phyloP scores from a whole-genome alignment of 2,329 filamentous ascomycete species.

The Aspergillus niger region DNA sequence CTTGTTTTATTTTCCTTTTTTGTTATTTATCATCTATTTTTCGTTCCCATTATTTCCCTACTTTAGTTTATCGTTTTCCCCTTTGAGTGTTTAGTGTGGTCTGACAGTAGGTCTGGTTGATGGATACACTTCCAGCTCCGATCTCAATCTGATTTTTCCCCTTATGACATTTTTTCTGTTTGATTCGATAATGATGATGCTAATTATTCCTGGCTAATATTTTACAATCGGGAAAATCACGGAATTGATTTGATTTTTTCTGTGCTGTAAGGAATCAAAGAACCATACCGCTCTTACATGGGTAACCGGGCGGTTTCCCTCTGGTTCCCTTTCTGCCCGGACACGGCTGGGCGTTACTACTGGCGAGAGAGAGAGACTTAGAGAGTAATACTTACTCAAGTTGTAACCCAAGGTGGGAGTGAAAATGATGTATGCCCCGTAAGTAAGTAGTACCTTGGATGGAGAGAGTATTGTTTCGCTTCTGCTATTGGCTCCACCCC shows the following conservation, averaged over 20 bases:
- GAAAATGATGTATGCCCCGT: slow-evolving; percentile 1
- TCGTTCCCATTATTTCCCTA: slow-evolving; percentile 5
- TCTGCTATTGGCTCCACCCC: slow-evolving; percentile 25
- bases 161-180: slow-evolving; percentile 9
- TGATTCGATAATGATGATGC: slow-evolving; percentile 13
- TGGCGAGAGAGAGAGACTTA: neutral
- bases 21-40: slow-evolving; percentile 10
- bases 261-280: slow-evolving; percentile 10
- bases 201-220: neutral
- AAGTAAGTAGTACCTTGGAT: slow-evolving; percentile 11
- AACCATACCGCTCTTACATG: slow-evolving; percentile 12
- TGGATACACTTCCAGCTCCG: slow-evolving; percentile 15
- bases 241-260: slow-evolving; percentile 7
- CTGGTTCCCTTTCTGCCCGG: slow-evolving; percentile 10
- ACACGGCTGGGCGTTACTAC: neutral
- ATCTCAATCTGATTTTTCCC: slow-evolving; percentile 19
- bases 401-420: neutral
- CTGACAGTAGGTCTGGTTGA: slow-evolving; percentile 14
- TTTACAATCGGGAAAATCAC: neutral
- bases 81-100: slow-evolving; percentile 7
- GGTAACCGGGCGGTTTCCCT: slow-evolving; percentile 11
- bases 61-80: slow-evolving; percentile 6
- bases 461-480: slow-evolving; percentile 11
- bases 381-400: neutral
- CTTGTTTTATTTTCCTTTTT: slow-evolving; percentile 6